A percentile compares a stretch with the other conserved stretches of the same genome.
These are phyloP conservation scores for Alternaria gaisen DNA, from an alignment of 2,329 filamentous ascomycete genomes.

Conservation along the genomic window DNA sequence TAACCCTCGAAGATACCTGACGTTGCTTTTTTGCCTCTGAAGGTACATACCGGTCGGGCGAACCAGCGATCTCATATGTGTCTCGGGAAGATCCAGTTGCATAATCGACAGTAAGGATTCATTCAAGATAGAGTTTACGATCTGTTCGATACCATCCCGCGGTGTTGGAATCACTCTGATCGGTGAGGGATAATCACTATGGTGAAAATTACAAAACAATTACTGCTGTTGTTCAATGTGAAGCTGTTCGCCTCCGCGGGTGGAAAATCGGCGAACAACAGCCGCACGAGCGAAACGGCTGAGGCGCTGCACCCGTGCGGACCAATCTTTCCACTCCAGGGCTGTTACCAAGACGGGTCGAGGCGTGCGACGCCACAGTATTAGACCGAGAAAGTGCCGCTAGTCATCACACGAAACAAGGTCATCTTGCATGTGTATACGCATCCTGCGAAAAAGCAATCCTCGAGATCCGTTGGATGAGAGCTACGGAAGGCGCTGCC, in stretches of 20 bases:
- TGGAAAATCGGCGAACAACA: background rate
- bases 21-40: background rate
- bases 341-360: background rate
- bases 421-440: conserved; percentile 2
- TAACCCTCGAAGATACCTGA: background rate
- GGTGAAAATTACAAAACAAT: background rate
- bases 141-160: background rate
- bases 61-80: background rate
- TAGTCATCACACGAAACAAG: conserved; percentile 10
- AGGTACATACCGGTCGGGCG: background rate
- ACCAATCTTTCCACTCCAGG: background rate
- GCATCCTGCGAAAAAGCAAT: background rate
- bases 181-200: background rate
- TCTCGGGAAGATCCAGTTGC: background rate
- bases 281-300: conserved; percentile 5
- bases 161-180: background rate
- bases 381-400: background rate
- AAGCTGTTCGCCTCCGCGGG: background rate
- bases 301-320: conserved; percentile 2
- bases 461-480: background rate
- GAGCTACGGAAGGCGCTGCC: background rate
- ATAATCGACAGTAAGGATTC: conserved; percentile 2
- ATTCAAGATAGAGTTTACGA: background rate
- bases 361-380: conserved; percentile 1
- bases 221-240: background rate